phyloP scores from a whole-genome alignment of 345 rosid genomes.

The Gossypium raimondii region DNA sequence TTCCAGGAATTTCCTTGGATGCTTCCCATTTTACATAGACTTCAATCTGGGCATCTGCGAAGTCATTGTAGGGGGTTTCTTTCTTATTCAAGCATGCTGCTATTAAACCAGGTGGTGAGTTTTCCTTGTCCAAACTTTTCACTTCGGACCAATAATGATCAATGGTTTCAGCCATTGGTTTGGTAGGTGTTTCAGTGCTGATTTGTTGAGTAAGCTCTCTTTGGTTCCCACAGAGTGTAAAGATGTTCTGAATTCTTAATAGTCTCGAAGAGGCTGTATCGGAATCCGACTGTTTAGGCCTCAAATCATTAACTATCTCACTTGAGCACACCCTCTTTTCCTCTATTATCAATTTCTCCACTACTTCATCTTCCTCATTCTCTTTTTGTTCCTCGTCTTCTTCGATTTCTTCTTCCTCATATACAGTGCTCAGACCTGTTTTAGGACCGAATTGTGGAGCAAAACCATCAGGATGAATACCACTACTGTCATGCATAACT shows the following conservation, averaged over 20 bases:
- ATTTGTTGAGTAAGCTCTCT: constrained; percentile 74
- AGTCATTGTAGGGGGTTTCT: constrained; percentile 27
- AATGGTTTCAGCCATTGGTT: constrained; percentile 21
- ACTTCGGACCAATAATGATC: constrained; percentile 17
- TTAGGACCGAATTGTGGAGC: constrained; percentile 47
- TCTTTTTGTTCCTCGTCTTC: no score
- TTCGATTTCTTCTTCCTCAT: constrained; percentile 70
- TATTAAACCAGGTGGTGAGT: constrained; percentile 11
- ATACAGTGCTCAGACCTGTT: constrained; percentile 75
- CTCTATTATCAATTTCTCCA: constrained; percentile 76
- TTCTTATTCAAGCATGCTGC: constrained; percentile 46
- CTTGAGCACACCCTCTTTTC: constrained; percentile 57
- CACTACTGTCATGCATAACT: constrained; percentile 29
- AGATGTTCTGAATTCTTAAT: constrained; percentile 74
- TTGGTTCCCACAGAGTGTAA: constrained; percentile 90
- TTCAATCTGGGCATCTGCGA: constrained; percentile 37
- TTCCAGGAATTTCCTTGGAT: constrained; percentile 43
- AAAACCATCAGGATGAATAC: constrained; percentile 29
- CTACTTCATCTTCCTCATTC: constrained; percentile 54
- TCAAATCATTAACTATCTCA: constrained; percentile 21
- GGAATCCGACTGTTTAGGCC: not conserved
- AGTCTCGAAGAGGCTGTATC: constrained; percentile 51
- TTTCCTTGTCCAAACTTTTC: constrained; percentile 19
- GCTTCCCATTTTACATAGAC: constrained; percentile 64
- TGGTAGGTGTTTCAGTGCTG: constrained; percentile 34